Evolutionary conservation across 2,329 filamentous ascomycete genomes (phyloP).

Genomic region (Colletotrichum higginsianum): DNA sequence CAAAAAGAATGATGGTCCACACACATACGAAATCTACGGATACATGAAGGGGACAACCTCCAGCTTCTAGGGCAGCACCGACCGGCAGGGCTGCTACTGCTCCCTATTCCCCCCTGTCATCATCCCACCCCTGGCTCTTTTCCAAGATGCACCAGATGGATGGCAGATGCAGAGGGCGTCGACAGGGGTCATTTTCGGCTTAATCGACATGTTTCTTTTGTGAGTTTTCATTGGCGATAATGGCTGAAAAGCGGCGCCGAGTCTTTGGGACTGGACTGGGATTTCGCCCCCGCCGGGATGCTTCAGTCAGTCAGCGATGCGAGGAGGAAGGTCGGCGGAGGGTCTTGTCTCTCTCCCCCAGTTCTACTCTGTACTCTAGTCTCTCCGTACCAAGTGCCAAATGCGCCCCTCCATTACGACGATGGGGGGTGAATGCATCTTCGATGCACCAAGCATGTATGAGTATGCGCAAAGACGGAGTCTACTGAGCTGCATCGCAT

Average conservation of each 20-base stretch:
- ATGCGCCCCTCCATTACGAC: neutral
- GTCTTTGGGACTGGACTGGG: conserved; percentile 15
- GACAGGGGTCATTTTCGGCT: conserved; percentile 36
- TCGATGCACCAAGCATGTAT: neutral
- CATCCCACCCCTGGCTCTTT: conserved; percentile 5
- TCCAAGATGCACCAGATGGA: conserved; percentile 29
- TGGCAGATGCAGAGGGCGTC: conserved; percentile 25
- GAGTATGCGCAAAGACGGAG: conserved; percentile 16
- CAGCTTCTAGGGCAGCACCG: conserved; percentile 20
- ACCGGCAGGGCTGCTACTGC: conserved; percentile 21
- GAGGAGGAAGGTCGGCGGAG: neutral
- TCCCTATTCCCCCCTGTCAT: conserved; percentile 18
- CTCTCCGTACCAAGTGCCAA: neutral
- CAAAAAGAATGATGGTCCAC: conserved; percentile 18
- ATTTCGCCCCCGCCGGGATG: conserved; percentile 28
- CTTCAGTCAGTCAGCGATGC: conserved; percentile 30
- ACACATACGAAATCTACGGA: neutral
- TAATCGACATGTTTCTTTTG: conserved; percentile 43
- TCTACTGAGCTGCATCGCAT: conserved; percentile 15
- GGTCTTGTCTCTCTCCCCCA: neutral
- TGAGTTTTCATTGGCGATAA: conserved; percentile 54
- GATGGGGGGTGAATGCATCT: conserved; percentile 29
- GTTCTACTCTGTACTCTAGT: neutral
- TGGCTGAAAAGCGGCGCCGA: conserved; percentile 45
- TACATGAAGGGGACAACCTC: conserved; percentile 4